phyloP scores from a whole-genome alignment of 2,329 filamentous ascomycete species.

The Sporothrix brasiliensis region DNA sequence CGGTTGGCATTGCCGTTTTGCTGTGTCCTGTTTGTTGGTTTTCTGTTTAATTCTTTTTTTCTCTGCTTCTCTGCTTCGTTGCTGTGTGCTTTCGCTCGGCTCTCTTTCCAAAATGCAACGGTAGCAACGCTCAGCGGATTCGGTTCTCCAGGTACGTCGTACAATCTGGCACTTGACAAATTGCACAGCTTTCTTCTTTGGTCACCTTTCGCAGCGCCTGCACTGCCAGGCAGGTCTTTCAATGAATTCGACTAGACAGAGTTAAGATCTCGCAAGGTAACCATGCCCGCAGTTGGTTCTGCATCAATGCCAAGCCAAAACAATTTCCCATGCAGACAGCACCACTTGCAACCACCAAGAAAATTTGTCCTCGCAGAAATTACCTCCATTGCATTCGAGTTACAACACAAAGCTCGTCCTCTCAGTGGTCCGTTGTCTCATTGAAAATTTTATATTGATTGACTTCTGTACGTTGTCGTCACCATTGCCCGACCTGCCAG shows the following conservation, averaged over 20 bases:
- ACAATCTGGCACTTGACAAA: neutral
- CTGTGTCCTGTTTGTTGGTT: neutral
- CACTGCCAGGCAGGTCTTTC: neutral
- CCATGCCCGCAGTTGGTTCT: neutral
- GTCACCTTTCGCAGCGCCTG: neutral
- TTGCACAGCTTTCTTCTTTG: neutral
- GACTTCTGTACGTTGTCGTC: constrained; percentile 14
- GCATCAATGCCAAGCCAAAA: neutral
- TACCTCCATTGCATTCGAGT: neutral
- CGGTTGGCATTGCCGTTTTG: neutral
- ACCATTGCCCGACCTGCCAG: neutral
- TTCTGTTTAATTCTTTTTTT: neutral
- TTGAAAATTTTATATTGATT: neutral
- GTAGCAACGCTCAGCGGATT: constrained; percentile 12
- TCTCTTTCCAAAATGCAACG: constrained; percentile 20
- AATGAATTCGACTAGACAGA: neutral
- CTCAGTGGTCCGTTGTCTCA: constrained; percentile 12
- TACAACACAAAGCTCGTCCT: neutral
- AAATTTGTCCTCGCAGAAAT: too few relatives aligned
- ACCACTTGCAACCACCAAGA: neutral
- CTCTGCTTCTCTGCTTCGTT: neutral
- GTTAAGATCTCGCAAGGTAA: neutral
- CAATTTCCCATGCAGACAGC: constrained; percentile 26
- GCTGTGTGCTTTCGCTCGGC: constrained; percentile 6
- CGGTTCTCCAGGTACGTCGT: neutral